Conservation (phyloP, 306 rosid species). For the Rosa rugosa region DNA sequence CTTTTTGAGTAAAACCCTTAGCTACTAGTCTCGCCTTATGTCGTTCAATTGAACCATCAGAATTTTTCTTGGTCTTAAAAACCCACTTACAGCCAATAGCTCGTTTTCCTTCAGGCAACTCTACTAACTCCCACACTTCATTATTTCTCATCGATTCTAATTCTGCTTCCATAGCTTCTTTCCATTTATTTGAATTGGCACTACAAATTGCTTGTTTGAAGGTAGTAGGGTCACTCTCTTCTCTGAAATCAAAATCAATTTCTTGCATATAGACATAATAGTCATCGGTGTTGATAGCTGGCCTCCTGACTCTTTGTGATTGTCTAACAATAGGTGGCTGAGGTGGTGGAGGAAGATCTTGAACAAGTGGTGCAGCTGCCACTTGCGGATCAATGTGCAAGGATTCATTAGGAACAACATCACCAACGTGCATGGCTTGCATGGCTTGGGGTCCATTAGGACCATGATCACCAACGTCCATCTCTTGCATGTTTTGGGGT, state of each 20-base stretch:
- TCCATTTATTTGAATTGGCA: background rate
- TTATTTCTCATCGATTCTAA: too few relatives aligned
- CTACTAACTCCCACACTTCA: background rate
- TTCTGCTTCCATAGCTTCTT: background rate
- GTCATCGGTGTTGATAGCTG: background rate
- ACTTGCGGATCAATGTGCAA: background rate
- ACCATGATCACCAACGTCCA: too few relatives aligned
- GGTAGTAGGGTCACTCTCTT: background rate
- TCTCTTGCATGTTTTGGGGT: too few relatives aligned
- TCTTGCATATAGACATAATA: background rate
- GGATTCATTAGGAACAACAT: too few relatives aligned
- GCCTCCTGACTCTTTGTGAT: background rate
- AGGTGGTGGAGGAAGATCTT: background rate
- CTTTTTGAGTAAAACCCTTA: background rate
- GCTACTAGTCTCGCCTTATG: background rate
- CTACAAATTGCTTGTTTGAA: background rate
- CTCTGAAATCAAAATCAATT: background rate
- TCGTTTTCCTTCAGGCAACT: background rate
- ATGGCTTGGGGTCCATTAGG: background rate
- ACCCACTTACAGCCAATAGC: background rate
- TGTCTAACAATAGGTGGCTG: too few relatives aligned
- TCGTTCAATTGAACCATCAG: background rate
- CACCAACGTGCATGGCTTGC: background rate
- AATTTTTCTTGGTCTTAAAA: background rate
- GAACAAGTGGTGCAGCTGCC: background rate